These are phyloP conservation scores for Litsea cubeba DNA, from an alignment of 164 flowering plant genomes.

Conservation along the genomic window DNA sequence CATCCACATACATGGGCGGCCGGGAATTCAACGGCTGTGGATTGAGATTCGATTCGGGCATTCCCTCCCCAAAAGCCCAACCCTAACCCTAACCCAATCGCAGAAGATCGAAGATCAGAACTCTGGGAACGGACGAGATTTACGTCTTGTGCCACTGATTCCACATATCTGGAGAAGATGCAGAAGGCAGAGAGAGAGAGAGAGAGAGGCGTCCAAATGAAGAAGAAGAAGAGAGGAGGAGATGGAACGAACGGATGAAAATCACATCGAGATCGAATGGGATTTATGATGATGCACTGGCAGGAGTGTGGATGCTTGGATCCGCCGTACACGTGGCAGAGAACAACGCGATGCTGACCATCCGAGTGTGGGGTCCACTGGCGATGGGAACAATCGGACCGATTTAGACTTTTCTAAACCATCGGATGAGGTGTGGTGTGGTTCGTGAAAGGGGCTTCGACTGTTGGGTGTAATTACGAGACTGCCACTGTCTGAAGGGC, in stretches of 20 bases:
- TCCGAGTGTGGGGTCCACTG: not conserved
- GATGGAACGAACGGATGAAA: not conserved
- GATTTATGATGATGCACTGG: slow-evolving; percentile 4
- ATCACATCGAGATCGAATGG: slow-evolving; percentile 7
- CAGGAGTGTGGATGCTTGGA: not conserved
- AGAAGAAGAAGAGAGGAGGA: not conserved
- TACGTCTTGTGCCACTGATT: slow-evolving; percentile 3
- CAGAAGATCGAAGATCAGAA: not conserved
- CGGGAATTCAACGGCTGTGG: slow-evolving; percentile 1
- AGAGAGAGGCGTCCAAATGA: not conserved
- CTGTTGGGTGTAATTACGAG: not conserved
- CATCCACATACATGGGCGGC: slow-evolving; percentile 1
- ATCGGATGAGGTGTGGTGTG: not conserved
- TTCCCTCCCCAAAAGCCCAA: not conserved
- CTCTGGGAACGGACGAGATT: not conserved
- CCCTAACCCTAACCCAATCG: not conserved
- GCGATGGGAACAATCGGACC: not conserved
- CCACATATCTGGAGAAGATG: not conserved
- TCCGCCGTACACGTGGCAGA: slow-evolving; percentile 5
- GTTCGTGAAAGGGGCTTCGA: not conserved
- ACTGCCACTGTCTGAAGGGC: not conserved
- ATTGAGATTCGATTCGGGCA: slow-evolving; percentile 8
- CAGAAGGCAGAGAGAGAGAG: not conserved
- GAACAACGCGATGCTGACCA: not conserved
- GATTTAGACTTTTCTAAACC: not conserved